phyloP scores from a whole-genome alignment of 371 early-diverging fungal species.

The Apophysomyces sp. region DNA sequence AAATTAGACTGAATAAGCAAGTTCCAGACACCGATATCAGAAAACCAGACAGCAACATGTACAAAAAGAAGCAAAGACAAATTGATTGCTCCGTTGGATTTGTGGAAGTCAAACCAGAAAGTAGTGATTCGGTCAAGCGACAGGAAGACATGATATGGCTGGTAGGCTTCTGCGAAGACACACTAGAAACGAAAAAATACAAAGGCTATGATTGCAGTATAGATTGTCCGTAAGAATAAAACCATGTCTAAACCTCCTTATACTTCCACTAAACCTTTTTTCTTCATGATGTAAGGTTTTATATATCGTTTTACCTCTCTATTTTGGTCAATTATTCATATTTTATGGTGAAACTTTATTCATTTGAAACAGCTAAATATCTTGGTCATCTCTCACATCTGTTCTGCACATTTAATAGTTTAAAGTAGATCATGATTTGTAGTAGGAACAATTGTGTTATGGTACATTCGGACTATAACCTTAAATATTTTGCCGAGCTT shows the following conservation, averaged over 20 bases:
- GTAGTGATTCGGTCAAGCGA: conserved; percentile 13
- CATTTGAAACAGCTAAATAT: conserved; percentile 23
- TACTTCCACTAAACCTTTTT: not conserved
- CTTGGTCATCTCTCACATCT: conserved; percentile 15
- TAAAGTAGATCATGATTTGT: conserved; percentile 20
- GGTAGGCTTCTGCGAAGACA: conserved; percentile 16
- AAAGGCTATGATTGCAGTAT: conserved; percentile 17
- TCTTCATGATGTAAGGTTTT: conserved; percentile 15
- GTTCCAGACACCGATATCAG: no score
- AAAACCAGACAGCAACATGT: no score
- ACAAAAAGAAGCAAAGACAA: conserved; percentile 17
- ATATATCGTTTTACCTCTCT: conserved; percentile 22
- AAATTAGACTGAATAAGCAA: no score
- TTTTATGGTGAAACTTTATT: conserved; percentile 23
- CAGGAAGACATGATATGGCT: conserved; percentile 22
- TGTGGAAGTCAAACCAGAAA: conserved; percentile 19
- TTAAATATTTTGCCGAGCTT: no score
- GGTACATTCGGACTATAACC: no score
- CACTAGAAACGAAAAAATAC: conserved; percentile 12
- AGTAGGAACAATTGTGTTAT: conserved; percentile 14
- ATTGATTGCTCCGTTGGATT: conserved; percentile 15
- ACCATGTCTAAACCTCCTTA: no score
- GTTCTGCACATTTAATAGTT: conserved; percentile 14
- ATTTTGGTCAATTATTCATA: conserved; percentile 12
- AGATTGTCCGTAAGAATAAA: conserved; percentile 18